Evolutionary conservation across 108 stramenopile species (phyloP), one percentile per base, ranked within the genome.

Genomic region (Skeletonema marinoi): DNA sequence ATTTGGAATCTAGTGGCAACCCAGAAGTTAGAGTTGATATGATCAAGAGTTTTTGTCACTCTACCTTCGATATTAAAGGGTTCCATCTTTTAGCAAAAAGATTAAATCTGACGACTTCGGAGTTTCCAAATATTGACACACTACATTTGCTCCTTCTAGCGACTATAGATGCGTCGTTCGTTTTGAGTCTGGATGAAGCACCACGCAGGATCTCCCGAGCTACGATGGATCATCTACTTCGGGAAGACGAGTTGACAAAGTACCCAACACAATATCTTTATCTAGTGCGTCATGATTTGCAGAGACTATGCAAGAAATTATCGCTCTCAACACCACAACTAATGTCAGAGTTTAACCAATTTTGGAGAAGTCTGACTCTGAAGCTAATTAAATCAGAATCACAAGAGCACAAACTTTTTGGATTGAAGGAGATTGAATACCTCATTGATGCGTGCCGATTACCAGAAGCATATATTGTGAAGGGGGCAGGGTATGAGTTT

Each of bases 341-440:
- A 7, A 35, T 64, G 63, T 38, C 63, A 39, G 63, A 38, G 8
- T 64, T 64, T 64, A 35, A 64, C 11, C 41, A 64, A 21, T 64
- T 64, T 64, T 64, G 63, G 63, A 64, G 63, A 21, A 39, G n/a
- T 14, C 36, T 64, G 63, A 39, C 38, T 4, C 9, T 64, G 63
- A 64, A 64, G n/a, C 38, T 64, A 8, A 17, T 64, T 38, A 17
- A 39, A 19, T 64, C 63, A 19, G 32, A 64, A 39, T 64, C 63
- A 61, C 31, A 35, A 31, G 25, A n/a, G 63, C 63, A 64, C 19
- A 64, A 39, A 35, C 38, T 64, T 7, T 39, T 64, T 6, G 63
- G 63, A 35, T 39, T 39, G 33, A 13, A 38, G 19, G 63, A 64
- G 36, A 35, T 64, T 30, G 63, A 39, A 19, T 17, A 9, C 8